These are phyloP conservation scores for Lactarius trivialis DNA, from an alignment of 768 basidiomycete genomes.

Conservation along the genomic window DNA sequence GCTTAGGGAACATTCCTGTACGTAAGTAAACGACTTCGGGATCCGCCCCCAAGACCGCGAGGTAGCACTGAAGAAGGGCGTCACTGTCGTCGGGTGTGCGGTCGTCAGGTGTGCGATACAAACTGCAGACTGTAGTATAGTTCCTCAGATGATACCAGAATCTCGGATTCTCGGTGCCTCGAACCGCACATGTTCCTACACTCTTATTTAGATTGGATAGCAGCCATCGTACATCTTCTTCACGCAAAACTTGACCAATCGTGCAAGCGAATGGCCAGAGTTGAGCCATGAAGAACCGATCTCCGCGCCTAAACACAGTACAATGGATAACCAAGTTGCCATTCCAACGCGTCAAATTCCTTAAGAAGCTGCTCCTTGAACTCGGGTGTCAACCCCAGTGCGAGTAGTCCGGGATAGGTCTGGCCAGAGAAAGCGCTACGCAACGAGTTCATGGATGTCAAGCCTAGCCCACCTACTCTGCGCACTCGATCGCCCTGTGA, in stretches of 20 bases:
- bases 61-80: constrained; percentile 63
- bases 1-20: constrained; percentile 28
- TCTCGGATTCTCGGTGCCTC: neutral
- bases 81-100: constrained; percentile 75
- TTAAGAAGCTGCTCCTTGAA: neutral
- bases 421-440: neutral
- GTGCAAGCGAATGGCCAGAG: neutral
- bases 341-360: constrained; percentile 1
- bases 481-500: constrained; percentile 26
- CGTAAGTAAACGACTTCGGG: no score
- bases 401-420: neutral
- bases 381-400: constrained; percentile 7
- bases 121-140: constrained; percentile 42
- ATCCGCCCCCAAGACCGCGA: no score
- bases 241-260: neutral
- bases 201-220: neutral
- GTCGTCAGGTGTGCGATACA: constrained; percentile 70
- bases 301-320: constrained; percentile 9
- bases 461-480: constrained; percentile 3
- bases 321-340: neutral
- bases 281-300: neutral
- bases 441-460: neutral
- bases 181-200: neutral
- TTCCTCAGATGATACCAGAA: neutral
- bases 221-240: neutral